These are phyloP conservation scores for Podospora sp. DNA, from an alignment of 495 filamentous ascomycete genomes.

Conservation along the genomic window DNA sequence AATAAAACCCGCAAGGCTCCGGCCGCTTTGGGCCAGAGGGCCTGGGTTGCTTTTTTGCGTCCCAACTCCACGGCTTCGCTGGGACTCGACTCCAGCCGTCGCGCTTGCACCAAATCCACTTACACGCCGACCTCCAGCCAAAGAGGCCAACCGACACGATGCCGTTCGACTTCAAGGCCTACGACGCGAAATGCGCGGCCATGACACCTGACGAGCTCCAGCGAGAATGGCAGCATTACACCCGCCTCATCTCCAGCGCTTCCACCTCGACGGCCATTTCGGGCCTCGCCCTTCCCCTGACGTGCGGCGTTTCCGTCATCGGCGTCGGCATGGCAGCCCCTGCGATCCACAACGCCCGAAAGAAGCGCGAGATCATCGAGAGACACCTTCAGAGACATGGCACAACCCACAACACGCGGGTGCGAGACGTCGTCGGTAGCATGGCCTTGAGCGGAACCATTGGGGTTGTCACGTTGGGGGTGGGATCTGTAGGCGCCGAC, in stretches of 20 bases:
- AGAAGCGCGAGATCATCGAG: constrained; percentile 40
- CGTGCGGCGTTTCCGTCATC: constrained; percentile 33
- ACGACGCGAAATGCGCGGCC: constrained; percentile 33
- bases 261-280: constrained; percentile 36
- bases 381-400: constrained; percentile 31
- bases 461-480: constrained; percentile 31
- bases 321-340: constrained; percentile 35
- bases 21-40: background rate
- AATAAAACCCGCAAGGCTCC: constrained; percentile 2
- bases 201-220: constrained; percentile 33
- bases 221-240: constrained; percentile 38
- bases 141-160: constrained; percentile 19
- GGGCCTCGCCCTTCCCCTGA: constrained; percentile 33
- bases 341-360: constrained; percentile 38
- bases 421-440: constrained; percentile 32
- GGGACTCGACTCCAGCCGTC: background rate
- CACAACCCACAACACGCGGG: constrained; percentile 30
- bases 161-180: constrained; percentile 37
- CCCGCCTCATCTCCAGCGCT: constrained; percentile 33
- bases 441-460: constrained; percentile 35
- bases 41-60: background rate
- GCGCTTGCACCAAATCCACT: background rate
- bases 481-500: constrained; percentile 31
- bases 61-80: background rate
- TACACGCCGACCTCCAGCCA: background rate